phyloP scores from a whole-genome alignment of 768 basidiomycete species.

The Lactarius akahatsu region DNA sequence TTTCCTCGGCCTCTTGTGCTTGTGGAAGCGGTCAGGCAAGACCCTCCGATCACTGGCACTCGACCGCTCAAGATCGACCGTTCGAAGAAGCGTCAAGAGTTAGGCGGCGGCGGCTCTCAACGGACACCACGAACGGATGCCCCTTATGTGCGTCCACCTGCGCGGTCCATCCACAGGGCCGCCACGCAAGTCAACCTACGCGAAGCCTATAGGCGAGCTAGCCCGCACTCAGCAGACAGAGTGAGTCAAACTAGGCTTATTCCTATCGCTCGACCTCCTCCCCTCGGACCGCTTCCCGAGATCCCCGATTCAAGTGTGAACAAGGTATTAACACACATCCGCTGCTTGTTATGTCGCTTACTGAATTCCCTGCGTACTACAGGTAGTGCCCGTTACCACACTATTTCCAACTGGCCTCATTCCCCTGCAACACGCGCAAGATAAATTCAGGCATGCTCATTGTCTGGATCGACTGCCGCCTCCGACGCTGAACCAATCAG shows the following conservation, averaged over 20 bases:
- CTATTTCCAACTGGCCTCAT: slow-evolving; percentile 20
- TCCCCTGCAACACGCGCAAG: slow-evolving; percentile 13
- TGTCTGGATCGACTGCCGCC: slow-evolving; percentile 20
- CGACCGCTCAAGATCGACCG: slow-evolving; percentile 19
- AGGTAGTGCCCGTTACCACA: slow-evolving; percentile 15
- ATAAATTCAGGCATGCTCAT: slow-evolving; percentile 26
- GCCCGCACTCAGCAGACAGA: slow-evolving; percentile 1
- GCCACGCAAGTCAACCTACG: slow-evolving; percentile 19
- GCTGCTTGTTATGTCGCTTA: background rate
- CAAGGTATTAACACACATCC: slow-evolving; percentile 3
- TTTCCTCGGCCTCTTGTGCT: background rate
- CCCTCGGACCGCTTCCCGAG: background rate
- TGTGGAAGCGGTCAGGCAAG: background rate
- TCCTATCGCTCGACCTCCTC: background rate
- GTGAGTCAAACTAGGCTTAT: background rate
- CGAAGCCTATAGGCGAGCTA: slow-evolving; percentile 5
- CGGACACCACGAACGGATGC: background rate
- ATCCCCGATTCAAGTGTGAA: background rate
- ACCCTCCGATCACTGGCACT: background rate
- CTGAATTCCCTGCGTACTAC: background rate
- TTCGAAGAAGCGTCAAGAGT: slow-evolving; percentile 7
- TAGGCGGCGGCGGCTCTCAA: background rate
- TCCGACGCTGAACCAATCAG: background rate
- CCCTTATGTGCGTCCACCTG: background rate
- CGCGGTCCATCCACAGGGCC: slow-evolving; percentile 6